These are phyloP conservation scores for Penicillium sp. DNA, from an alignment of 2,329 filamentous ascomycete genomes.

Conservation along the genomic window DNA sequence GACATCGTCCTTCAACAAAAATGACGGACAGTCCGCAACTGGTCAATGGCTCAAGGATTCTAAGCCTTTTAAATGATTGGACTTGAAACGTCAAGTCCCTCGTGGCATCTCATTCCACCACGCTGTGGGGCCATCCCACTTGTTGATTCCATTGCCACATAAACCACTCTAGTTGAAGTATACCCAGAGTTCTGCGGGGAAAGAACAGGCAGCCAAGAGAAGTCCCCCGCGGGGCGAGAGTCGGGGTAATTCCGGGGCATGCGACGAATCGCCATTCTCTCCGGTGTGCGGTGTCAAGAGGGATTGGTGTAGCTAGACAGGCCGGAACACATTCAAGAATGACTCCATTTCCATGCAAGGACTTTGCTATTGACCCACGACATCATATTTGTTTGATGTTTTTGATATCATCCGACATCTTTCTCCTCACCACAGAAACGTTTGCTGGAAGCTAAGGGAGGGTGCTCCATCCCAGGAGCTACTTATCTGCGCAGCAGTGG, in stretches of 20 bases:
- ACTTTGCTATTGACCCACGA: too few species aligned
- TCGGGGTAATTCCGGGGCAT: slow-evolving; percentile 12
- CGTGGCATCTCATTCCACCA: not conserved
- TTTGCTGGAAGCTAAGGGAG: slow-evolving; percentile 32
- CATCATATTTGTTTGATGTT: not conserved
- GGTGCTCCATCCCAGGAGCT: slow-evolving; percentile 35
- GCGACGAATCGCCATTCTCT: not conserved
- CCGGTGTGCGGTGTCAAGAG: not conserved
- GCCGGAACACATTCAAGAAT: too few species aligned
- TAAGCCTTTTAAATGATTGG: not conserved
- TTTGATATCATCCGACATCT: too few species aligned
- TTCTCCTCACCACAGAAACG: slow-evolving; percentile 34
- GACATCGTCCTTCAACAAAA: slow-evolving; percentile 3
- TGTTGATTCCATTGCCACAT: not conserved
- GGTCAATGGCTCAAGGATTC: not conserved
- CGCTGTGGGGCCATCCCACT: slow-evolving; percentile 16
- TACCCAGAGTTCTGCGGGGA: not conserved
- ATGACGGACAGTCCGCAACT: not conserved
- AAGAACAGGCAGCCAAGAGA: not conserved
- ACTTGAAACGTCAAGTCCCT: not conserved
- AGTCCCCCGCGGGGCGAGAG: not conserved
- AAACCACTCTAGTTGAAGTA: not conserved
- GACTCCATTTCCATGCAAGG: too few species aligned
- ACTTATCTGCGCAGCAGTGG: slow-evolving; percentile 9
- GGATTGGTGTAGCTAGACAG: not conserved